Evolutionary conservation across 176 grass and related monocot species (phyloP), one percentile per base, ranked within the genome.

Genomic region (Carex littledalei): DNA sequence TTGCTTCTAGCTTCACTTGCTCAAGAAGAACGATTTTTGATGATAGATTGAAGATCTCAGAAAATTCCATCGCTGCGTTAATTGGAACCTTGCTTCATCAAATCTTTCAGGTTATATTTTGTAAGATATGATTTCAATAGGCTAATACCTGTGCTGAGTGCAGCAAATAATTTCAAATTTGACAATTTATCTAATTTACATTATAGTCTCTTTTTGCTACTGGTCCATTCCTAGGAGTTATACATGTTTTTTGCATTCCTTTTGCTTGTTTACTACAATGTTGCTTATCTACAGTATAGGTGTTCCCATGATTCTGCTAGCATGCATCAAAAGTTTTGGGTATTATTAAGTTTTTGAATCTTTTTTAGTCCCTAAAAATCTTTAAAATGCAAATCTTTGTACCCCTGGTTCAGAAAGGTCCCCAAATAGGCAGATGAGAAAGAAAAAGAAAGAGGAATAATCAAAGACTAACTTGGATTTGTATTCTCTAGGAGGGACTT

Each of bases 21-120:
- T 76, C 93, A 47, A 91, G 95, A 89, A 91, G 93, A 91, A 90
- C 91, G 71, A 89, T 95, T 66, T 85, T 98, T 3, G 95, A 98
- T 50, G 95, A 98, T 60, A 95, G 95, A 86, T 79, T 98, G 85
- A 98, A 93, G 88, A 86, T 83, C 77, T 75, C 90, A 21, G 93
- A 98, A 87, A 91, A 92, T 90, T 90, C 91, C 61, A 90, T 75
- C 84, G 88, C 67, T 49, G 93, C 93, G 56, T 89, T 98, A 83
- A 93, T 90, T 82, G 95, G 95, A 89, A 98, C 89, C 76, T 84
- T 98, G 89, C 95, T 98, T 83, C 95, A 98, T 90, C 95, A 98
- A 90, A 86, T 98, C 53, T 98, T 98, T 89, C 93, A 98, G 95
- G 95, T 98, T 98, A 56, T 70, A 65, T 57, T 57, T 57, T 78